A percentile compares a stretch with the other conserved stretches of the same genome.
Conservation (phyloP, 768 basidiomycete genomes). For the Pleurotus platypus region DNA sequence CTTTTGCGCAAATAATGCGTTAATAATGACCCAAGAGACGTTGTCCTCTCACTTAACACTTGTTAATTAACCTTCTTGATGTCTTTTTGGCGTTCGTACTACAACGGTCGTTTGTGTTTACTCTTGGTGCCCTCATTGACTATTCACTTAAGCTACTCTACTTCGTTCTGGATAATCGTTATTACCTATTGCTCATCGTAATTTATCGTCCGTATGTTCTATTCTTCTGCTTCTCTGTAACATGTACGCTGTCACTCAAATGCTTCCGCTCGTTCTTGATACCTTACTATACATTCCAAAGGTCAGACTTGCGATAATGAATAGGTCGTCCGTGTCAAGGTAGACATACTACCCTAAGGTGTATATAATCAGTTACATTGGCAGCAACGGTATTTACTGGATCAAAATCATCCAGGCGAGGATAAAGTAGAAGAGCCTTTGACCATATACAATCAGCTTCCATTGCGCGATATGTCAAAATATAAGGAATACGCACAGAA, state of each 20-base stretch:
- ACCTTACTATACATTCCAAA: no score
- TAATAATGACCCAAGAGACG: background rate
- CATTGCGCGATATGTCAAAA: background rate
- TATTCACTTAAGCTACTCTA: background rate
- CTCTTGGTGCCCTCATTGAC: no score
- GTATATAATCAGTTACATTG: no score
- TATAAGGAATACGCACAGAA: constrained; percentile 57
- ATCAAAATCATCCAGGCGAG: constrained; percentile 97
- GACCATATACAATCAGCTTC: background rate
- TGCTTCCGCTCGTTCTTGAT: no score
- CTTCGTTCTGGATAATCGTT: constrained; percentile 1
- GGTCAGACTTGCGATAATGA: no score
- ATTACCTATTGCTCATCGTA: background rate
- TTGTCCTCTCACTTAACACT: no score
- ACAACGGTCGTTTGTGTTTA: no score
- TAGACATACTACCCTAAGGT: no score
- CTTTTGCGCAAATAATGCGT: constrained; percentile 52
- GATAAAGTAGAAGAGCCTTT: constrained; percentile 88
- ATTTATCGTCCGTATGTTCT: constrained; percentile 1
- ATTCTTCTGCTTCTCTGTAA: constrained; percentile 1
- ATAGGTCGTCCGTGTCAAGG: no score
- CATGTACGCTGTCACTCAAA: background rate
- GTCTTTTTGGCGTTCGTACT: no score
- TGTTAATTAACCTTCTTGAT: background rate
- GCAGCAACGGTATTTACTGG: constrained; percentile 41